Percentiles rank a stretch among this genome's conserved stretches.
phyloP scores from a whole-genome alignment of 2,329 filamentous ascomycete genomes.

The Blastomyces parvus region DNA sequence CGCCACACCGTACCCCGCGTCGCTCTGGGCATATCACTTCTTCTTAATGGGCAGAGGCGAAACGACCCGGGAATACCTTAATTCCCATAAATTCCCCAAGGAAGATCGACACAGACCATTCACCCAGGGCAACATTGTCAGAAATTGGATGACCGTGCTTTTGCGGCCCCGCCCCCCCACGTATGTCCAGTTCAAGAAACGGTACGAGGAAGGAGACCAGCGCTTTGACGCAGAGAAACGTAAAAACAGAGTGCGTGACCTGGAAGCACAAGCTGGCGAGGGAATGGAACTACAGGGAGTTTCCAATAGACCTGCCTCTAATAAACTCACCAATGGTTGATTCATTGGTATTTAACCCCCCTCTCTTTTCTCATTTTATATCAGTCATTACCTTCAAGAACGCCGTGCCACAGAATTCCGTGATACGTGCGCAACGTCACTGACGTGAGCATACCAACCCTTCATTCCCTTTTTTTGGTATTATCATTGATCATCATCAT shows the following conservation, averaged over 20 bases:
- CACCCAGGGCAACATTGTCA: conserved; percentile 62
- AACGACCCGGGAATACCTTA: conserved; percentile 92
- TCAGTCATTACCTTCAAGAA: neutral
- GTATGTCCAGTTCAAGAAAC: conserved; percentile 76
- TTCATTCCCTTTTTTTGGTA: neutral
- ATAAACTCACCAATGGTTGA: conserved; percentile 5
- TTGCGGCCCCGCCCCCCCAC: conserved; percentile 76
- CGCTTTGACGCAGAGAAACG: conserved; percentile 57
- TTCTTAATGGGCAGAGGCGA: conserved; percentile 86
- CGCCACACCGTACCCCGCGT: conserved; percentile 67
- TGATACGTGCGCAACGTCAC: neutral
- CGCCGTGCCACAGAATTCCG: neutral
- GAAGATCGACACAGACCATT: conserved; percentile 87
- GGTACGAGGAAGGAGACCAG: conserved; percentile 72
- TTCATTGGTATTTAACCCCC: neutral
- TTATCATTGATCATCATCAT: neutral
- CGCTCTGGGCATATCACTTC: conserved; percentile 77
- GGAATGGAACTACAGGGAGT: conserved; percentile 66
- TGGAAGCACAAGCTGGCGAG: conserved; percentile 42
- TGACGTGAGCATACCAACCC: neutral
- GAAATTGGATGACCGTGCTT: conserved; percentile 74
- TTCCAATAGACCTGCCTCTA: conserved; percentile 4
- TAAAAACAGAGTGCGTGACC: conserved; percentile 41
- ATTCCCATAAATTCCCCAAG: conserved; percentile 89
- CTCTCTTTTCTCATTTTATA: conserved; percentile 2